Conservation (phyloP, 2,329 filamentous ascomycete species). For the Aureobasidium sp. region DNA sequence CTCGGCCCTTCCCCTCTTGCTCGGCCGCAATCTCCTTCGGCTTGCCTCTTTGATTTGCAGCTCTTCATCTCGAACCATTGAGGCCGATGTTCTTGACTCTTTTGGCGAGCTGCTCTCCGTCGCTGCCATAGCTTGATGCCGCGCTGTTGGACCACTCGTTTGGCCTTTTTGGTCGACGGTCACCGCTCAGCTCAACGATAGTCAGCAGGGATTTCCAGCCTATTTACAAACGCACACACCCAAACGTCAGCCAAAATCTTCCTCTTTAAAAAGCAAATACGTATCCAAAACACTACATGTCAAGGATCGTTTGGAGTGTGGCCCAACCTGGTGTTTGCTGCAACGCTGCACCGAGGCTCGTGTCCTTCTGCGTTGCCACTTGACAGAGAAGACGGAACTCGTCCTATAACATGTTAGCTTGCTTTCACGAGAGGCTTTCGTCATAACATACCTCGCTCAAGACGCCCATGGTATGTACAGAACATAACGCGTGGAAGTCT, state of each 20-base stretch:
- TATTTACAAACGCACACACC: constrained; percentile 20
- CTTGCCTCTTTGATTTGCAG: not conserved
- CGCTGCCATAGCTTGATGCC: constrained; percentile 19
- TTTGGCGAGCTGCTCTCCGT: constrained; percentile 24
- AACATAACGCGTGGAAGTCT: constrained; percentile 92
- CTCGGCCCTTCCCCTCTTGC: not conserved
- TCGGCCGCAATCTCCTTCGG: not conserved
- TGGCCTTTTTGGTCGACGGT: constrained; percentile 61
- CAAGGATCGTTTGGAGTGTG: constrained; percentile 83
- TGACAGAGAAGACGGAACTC: constrained; percentile 81
- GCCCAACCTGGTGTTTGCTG: constrained; percentile 88
- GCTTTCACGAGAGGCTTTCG: not conserved
- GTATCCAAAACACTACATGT: constrained; percentile 29
- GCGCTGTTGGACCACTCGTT: constrained; percentile 3
- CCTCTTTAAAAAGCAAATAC: constrained; percentile 19
- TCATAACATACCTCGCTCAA: constrained; percentile 64
- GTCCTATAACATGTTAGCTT: constrained; percentile 52
- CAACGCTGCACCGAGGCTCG: constrained; percentile 73
- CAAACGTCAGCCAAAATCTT: constrained; percentile 19
- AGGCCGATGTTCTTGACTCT: constrained; percentile 22
- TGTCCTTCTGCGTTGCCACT: constrained; percentile 73
- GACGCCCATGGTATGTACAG: constrained; percentile 71
- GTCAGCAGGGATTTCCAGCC: constrained; percentile 55
- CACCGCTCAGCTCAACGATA: constrained; percentile 95
- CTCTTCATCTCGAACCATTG: not conserved